These are phyloP conservation scores for Paecilomyces niveus DNA, from an alignment of 2,329 filamentous ascomycete genomes.

Conservation along the genomic window DNA sequence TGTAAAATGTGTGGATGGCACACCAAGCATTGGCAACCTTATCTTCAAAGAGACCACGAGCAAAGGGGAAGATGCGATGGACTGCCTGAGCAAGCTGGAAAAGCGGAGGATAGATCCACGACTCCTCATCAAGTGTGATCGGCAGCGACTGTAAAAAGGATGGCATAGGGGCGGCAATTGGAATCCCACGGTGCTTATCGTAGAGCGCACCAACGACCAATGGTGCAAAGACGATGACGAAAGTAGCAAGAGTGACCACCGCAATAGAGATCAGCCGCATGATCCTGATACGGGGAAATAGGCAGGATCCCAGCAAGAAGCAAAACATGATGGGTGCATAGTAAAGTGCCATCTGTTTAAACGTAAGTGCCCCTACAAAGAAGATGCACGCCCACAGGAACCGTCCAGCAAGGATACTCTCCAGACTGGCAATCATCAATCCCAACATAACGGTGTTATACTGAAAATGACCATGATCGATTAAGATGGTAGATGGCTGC, in stretches of 20 bases:
- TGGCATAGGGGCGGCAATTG: slow-evolving; percentile 56
- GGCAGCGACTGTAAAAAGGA: slow-evolving; percentile 52
- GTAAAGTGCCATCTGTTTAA: slow-evolving; percentile 99
- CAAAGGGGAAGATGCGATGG: slow-evolving; percentile 92
- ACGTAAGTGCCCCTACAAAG: slow-evolving; percentile 88
- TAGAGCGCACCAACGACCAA: slow-evolving; percentile 65
- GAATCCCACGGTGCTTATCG: slow-evolving; percentile 59
- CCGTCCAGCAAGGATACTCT: slow-evolving; percentile 77
- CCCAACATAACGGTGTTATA: slow-evolving; percentile 99
- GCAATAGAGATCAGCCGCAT: slow-evolving; percentile 68
- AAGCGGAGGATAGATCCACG: slow-evolving; percentile 65
- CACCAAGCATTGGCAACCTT: slow-evolving; percentile 99
- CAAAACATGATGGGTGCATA: slow-evolving; percentile 91
- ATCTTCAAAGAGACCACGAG: slow-evolving; percentile 93
- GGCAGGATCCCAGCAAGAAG: slow-evolving; percentile 78
- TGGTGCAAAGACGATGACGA: slow-evolving; percentile 68
- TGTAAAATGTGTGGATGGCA: slow-evolving; percentile 79
- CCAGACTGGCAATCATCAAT: slow-evolving; percentile 76
- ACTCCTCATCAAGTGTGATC: slow-evolving; percentile 53
- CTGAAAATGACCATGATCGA: slow-evolving; percentile 95
- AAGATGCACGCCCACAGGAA: slow-evolving; percentile 86
- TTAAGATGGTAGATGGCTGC: slow-evolving; percentile 82
- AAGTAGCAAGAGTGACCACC: slow-evolving; percentile 63
- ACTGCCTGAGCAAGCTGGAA: slow-evolving; percentile 77
- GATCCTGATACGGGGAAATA: slow-evolving; percentile 65